Evolutionary conservation across 176 grass and related monocot genomes (phyloP), one percentile per base, ranked within the genome.

Genomic region (Aegilops bicornis): DNA sequence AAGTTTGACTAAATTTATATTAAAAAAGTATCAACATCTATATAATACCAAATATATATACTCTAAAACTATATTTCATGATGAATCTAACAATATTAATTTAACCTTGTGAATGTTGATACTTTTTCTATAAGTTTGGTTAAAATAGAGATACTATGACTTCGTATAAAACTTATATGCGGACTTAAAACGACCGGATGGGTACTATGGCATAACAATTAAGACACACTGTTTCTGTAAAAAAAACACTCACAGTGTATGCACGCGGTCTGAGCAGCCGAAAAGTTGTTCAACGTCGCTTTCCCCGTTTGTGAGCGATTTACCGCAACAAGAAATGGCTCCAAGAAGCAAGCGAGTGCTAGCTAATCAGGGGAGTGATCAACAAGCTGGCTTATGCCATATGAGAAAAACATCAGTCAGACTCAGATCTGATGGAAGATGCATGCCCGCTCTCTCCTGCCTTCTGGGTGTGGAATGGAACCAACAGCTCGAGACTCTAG

Each of bases 381-480:
- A 20, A 58, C 30, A 20, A 58, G 36, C 22, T 29, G 3, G 22
- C 22, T 3, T 36, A 7, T 36, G 6, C 35, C 6, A 39, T 40
- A 63, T 35, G 14, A 54, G 25, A 75, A 14, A 23, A 6, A 22
- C 54, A 20, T 59, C 19, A 3, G 54, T 59, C 52, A 20, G 52
- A 50, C 14, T 81, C 30, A 39, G 30, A 82, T 82, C 78, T 52
- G 15, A 66, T 39, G 78, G 42, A 39, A 58, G 60, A 67, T 65
- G 42, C 5, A 39, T 15, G 10, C 58, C 40, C 10, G 5, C n/a
- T 36, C 22, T 61, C 59, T 2, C 10, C 27, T 81, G 15, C 16
- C 5, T 35, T 10, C 27, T 31, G 61, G 4, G 11, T 25, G 42
- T 62, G 8, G 24, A n/a, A 33, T 68, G 61, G 47, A 59, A 31